Evolutionary conservation across 2,329 filamentous ascomycete genomes (phyloP).

Genomic region (Cytospora chrysosperma): DNA sequence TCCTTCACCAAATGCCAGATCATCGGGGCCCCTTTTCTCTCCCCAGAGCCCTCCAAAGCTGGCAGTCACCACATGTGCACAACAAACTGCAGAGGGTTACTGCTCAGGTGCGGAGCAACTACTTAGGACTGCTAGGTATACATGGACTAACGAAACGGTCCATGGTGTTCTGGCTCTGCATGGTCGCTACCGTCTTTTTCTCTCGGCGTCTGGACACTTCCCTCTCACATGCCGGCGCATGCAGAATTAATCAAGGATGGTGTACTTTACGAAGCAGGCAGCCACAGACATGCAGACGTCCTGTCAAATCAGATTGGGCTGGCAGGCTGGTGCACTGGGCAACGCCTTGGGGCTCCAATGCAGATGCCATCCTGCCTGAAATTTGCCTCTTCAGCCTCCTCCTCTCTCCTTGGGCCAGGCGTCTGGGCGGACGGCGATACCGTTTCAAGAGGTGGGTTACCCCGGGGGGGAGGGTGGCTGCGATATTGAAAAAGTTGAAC

Average conservation of each 20-base stretch:
- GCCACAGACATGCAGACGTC: background rate
- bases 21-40: slow-evolving; percentile 13
- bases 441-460: background rate
- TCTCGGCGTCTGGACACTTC: background rate
- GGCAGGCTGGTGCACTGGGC: background rate
- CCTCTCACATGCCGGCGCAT: background rate
- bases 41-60: background rate
- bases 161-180: background rate
- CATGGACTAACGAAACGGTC: background rate
- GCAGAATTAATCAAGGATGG: background rate
- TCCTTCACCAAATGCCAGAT: slow-evolving; percentile 22
- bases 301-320: background rate
- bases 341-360: background rate
- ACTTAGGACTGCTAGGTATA: too few species aligned
- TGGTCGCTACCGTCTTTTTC: background rate
- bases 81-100: background rate
- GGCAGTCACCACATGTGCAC: too few species aligned
- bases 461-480: too few species aligned
- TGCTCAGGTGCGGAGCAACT: too few species aligned
- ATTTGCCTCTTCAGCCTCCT: background rate
- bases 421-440: background rate
- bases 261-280: background rate
- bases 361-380: background rate
- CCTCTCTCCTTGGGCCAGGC: background rate
- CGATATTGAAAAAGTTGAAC: background rate